Base-by-base conservation (phyloP, 352 stramenopile species). In the Globisporangium uncinulatum region DNA sequence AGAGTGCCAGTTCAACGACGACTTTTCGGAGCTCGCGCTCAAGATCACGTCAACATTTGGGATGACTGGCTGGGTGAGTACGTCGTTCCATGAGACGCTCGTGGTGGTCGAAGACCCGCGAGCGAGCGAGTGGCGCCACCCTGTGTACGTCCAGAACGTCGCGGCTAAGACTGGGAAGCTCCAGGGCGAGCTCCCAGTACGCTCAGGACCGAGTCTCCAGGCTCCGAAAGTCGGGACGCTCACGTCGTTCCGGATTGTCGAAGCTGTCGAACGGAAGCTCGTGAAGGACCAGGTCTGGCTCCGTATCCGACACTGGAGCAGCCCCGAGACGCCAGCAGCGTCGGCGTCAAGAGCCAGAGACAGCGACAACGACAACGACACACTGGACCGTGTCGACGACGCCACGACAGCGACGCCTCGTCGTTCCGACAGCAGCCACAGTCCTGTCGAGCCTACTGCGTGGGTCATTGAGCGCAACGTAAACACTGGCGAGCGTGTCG, bases 401-500 rank as follows among this genome's bases (percentile, higher is more conserved):
- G 21, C 15, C 17, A 54, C 45, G 45, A 71, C 17, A 54, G 52
- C 42, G 61, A 66, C n/a, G n/a, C n/a, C n/a, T n/a, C n/a, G n/a
- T n/a, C n/a, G n/a, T n/a, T n/a, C n/a, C 19, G 21, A 47, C 15
- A 60, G 69, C 8, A 5, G 36, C 24, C 34, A 19, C 32, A 65
- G 20, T 31, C 21, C 37, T 9, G 21, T 21, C 17, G 13, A 41
- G 36, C 42, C 56, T 0, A 73, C 85, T 57, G 79, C 76, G 10
- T 92, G 82, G 82, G 69, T 92, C 19, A 80, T 92, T 36, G 82
- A 92, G 53, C 79, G 79, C 29, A 87, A 92, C 62, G 79, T 74
- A 6, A 86, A 89, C 41, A 84, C 79, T 32, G 75, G 69, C 32
- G 75, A 88, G 50, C 71, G 76, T 20, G 82, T 92, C 15, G 68